These are phyloP conservation scores for Dryas drummondii DNA, from an alignment of 306 rosid genomes.

Conservation along the genomic window DNA sequence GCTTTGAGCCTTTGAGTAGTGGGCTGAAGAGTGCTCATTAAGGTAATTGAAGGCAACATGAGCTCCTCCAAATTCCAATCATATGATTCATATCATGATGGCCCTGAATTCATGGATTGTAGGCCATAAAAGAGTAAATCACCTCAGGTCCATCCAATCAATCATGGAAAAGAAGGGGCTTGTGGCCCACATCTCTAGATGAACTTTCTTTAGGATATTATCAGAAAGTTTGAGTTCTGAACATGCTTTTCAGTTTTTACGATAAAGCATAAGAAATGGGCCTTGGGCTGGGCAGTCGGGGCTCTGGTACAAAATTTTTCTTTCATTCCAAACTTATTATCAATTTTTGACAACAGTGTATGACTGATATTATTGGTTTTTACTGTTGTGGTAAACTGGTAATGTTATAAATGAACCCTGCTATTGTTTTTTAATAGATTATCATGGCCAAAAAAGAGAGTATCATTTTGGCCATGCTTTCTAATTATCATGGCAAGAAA, in stretches of 20 bases:
- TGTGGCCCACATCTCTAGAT: not conserved
- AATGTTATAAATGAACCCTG: too few relatives aligned
- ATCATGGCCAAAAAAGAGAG: too few relatives aligned
- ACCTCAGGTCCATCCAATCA: not conserved
- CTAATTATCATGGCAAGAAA: too few relatives aligned
- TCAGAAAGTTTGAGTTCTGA: not conserved
- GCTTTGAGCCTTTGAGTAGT: slow-evolving; percentile 8
- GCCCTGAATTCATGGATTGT: not conserved
- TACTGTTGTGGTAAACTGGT: too few relatives aligned
- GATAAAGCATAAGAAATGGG: not conserved
- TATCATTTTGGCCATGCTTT: too few relatives aligned
- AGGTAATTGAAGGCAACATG: not conserved
- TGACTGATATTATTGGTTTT: too few relatives aligned
- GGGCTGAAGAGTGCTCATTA: not conserved
- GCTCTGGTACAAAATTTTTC: too few relatives aligned
- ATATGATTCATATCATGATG: not conserved
- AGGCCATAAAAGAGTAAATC: not conserved
- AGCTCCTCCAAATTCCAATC: not conserved
- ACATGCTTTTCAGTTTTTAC: not conserved
- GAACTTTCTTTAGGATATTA: not conserved
- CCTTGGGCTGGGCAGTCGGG: not conserved
- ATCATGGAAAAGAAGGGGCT: not conserved
- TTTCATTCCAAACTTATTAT: too few relatives aligned
- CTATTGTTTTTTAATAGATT: too few relatives aligned
- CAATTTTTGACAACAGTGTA: too few relatives aligned